Percentiles rank a stretch among this genome's conserved stretches.
Conservation (phyloP, 768 basidiomycete genomes). For the Lyophyllum semitale region DNA sequence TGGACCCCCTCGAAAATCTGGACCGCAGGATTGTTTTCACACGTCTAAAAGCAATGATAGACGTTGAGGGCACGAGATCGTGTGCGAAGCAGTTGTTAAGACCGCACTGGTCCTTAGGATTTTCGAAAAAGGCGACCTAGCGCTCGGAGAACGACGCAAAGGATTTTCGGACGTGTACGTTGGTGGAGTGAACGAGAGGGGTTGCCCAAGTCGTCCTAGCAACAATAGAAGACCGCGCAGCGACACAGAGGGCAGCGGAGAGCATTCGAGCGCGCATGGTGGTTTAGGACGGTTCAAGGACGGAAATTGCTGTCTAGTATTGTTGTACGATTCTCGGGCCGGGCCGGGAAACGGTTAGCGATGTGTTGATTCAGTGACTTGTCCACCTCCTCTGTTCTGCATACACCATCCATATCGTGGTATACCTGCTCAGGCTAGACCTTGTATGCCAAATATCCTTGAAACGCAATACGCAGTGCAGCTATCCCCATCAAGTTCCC, state of each 20-base stretch:
- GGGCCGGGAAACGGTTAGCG: no score
- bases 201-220: conserved; percentile 36
- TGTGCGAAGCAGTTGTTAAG: conserved; percentile 99
- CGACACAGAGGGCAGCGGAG: conserved; percentile 61
- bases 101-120: conserved; percentile 94
- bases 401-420: not conserved
- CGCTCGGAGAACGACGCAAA: conserved; percentile 94
- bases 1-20: conserved; percentile 93
- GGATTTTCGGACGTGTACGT: conserved; percentile 81
- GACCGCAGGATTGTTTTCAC: conserved; percentile 98
- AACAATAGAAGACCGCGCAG: conserved; percentile 49
- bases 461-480: not conserved
- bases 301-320: no score
- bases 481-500: not conserved
- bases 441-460: not conserved
- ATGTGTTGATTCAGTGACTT: no score
- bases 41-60: conserved; percentile 87
- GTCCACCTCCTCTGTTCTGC: not conserved
- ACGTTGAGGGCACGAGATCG: conserved; percentile 87
- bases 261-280: conserved; percentile 62
- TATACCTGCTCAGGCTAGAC: not conserved
- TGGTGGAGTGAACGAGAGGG: conserved; percentile 47
- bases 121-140: conserved; percentile 91
- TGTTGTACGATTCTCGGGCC: no score
- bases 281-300: conserved; percentile 13